Evolutionary conservation across 768 basidiomycete genomes (phyloP).

Genomic region (Suillus cothurnatus): DNA sequence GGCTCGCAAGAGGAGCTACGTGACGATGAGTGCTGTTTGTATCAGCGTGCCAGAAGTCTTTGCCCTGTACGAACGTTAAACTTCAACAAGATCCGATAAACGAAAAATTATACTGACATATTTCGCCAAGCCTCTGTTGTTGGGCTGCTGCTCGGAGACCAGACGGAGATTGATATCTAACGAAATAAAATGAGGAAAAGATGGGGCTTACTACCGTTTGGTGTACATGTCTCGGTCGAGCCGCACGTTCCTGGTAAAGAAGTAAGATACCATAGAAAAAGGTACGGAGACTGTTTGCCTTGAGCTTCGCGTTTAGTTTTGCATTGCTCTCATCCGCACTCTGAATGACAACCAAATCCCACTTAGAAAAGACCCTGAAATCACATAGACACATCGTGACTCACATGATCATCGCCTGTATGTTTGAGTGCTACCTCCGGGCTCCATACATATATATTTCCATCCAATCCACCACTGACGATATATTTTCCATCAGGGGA

Average conservation of each 20-base stretch:
- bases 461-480: slow-evolving; percentile 80
- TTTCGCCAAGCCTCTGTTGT: neutral
- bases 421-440: slow-evolving; percentile 37
- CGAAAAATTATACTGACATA: neutral
- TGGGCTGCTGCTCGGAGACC: neutral
- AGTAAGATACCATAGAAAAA: neutral
- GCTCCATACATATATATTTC: slow-evolving; percentile 80
- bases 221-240: neutral
- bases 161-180: neutral
- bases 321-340: neutral
- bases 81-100: too few species aligned
- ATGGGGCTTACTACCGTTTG: neutral
- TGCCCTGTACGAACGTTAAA: too few species aligned
- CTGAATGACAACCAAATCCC: neutral
- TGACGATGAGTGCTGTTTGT: too few species aligned
- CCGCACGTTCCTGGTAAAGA: neutral
- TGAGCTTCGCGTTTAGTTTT: neutral
- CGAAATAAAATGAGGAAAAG: neutral
- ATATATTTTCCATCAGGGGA: slow-evolving; percentile 80
- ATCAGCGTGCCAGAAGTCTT: too few species aligned
- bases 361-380: neutral
- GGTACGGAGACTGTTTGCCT: neutral
- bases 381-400: neutral
- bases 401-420: too few species aligned
- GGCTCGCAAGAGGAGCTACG: too few species aligned